Evolutionary conservation across 108 stramenopile species (phyloP), one percentile per base, ranked within the genome.

Genomic region (Nitzschia sp.): DNA sequence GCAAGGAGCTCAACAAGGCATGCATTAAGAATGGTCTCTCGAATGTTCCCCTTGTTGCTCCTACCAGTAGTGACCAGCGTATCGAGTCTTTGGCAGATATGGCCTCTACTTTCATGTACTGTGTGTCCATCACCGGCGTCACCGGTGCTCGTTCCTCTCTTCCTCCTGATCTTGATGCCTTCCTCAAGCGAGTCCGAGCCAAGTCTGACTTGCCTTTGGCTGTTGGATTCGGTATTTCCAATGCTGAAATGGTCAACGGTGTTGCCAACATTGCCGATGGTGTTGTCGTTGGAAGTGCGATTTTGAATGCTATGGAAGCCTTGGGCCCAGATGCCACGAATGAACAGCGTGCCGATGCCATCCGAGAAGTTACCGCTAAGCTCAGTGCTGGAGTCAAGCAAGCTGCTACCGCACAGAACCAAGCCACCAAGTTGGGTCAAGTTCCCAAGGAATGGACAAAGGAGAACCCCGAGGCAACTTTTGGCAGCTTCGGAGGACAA

Each of bases 151-250:
- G 96, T 8, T 59, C 65, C 21, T 75, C 80, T 50, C 79, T 97
- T 41, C 96, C 96, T 6, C 58, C 69, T 9, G 95, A 97, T 73
- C 86, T 99, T 38, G 74, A 82, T 53, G 95, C 87, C 7, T 99
- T 99, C 68, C 80, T 97, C 38, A 79, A 54, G 24, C 84, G 97
- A 50, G 93, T 99, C 26, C 87, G 95, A 50, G 66, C 76, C 69
- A 76, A 94, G 66, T 94, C 95, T 11, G 93, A 92, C 55, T 69
- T 96, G 56, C 96, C 97, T 5, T 72, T 97, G 53, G 96, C 95
- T 20, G 96, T 99, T 11, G 98, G 98, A 8, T 99, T 99, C 78
- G 98, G 98, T 29, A 95, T 99, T 63, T 93, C 89, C 34, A 88
- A 77, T 46, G 87, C 90, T 12, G 81, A 88, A 17, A 93, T 95